Evolutionary conservation across 768 basidiomycete genomes (phyloP).

Genomic region (Trametes meyenii): DNA sequence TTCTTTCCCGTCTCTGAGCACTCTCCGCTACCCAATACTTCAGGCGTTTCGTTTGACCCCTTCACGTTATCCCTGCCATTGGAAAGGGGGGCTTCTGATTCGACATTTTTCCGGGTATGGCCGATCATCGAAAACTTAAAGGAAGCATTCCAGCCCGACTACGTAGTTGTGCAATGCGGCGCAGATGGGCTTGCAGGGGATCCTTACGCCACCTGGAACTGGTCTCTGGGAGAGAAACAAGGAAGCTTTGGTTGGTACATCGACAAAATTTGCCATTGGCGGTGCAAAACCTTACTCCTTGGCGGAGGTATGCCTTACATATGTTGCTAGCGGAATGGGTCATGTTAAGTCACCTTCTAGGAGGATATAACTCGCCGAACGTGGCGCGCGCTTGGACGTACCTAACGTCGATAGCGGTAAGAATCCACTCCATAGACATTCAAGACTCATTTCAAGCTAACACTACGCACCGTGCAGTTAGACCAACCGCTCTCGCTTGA

Average conservation of each 20-base stretch:
- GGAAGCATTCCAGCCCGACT: constrained; percentile 72
- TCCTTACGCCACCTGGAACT: constrained; percentile 74
- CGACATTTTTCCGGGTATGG: constrained; percentile 70
- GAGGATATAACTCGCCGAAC: constrained; percentile 85
- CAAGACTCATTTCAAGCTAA: neutral
- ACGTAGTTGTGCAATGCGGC: constrained; percentile 83
- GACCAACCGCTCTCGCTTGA: constrained; percentile 58
- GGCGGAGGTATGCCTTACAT: constrained; percentile 63
- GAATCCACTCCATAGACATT: constrained; percentile 30
- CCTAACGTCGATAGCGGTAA: constrained; percentile 74
- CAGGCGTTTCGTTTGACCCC: constrained; percentile 48
- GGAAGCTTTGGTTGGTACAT: constrained; percentile 73
- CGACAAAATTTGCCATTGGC: constrained; percentile 56
- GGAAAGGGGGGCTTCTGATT: constrained; percentile 62
- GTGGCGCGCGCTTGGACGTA: constrained; percentile 87
- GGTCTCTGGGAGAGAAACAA: constrained; percentile 53
- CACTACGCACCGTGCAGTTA: constrained; percentile 42
- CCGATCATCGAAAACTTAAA: constrained; percentile 60
- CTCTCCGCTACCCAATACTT: constrained; percentile 47
- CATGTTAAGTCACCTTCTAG: constrained; percentile 35
- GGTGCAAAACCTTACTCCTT: constrained; percentile 65
- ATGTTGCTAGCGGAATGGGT: neutral
- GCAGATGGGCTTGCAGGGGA: constrained; percentile 87
- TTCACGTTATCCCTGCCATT: constrained; percentile 85
- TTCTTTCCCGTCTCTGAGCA: constrained; percentile 77